Evolutionary conservation across 73 alveolate species (phyloP), one percentile per base, ranked within the genome.

Genomic region (Paramecium primaurelia): DNA sequence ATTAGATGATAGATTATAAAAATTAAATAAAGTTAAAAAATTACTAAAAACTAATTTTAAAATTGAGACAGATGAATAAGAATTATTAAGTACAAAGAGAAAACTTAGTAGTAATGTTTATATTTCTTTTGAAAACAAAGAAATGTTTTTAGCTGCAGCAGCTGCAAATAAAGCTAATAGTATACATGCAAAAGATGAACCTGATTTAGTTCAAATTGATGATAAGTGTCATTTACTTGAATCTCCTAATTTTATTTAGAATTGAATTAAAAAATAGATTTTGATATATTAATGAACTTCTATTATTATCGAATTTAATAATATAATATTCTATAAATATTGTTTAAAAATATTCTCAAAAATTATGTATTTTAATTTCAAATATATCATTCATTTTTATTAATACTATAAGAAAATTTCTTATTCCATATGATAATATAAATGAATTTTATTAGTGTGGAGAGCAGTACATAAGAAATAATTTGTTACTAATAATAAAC

Each of bases 111-210:
- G 91, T 14, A 80, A 80, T 47, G 91, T 80, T n/a, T 80, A 80
- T 16, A 80, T 80, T 14, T 80, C 91, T 5, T 80, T 80, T 36
- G 91, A 80, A 80, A 80, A 80, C 12, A 80, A 80, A 36, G 91
- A 80, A 44, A 80, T 80, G 91, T 80, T 80, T 30, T 47, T 80
- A 44, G 91, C 91, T 5, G 91, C 91, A 44, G 87, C 87, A 34
- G 69, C 69, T 4, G 84, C 84, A 5, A 64, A 64, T 38, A 42
- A 80, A 45, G 75, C 30, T 11, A 28, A 36, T 47, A 80, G 91
- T 80, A 80, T 80, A 11, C 71, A 80, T 45, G 71, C 58, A 9
- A 80, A 80, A 44, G 91, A 80, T 20, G 91, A 80, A 18, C 91
- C 91, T 45, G 91, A 80, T 42, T 80, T 80, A 44, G 91, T 80